Evolutionary conservation across 257 asterid species (phyloP).

Genomic region (Penstemon barbatus): DNA sequence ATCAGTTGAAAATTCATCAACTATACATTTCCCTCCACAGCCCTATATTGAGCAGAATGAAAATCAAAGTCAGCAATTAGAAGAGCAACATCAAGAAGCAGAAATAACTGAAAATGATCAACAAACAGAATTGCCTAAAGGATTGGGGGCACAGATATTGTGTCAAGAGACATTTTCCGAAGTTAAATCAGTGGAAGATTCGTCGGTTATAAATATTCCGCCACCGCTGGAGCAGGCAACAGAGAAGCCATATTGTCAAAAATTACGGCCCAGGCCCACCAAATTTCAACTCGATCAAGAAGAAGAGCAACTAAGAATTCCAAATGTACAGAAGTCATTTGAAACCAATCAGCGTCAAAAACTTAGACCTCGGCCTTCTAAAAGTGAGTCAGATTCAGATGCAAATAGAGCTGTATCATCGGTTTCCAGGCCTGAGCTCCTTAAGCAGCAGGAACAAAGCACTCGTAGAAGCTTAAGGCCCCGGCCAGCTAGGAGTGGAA

Average conservation of each 20-base stretch:
- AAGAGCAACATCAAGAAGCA: neutral
- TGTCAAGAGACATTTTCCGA: neutral
- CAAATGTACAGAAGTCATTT: slow-evolving; percentile 1
- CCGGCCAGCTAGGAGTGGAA: slow-evolving; percentile 9
- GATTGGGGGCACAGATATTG: slow-evolving; percentile 1
- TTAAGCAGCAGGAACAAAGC: slow-evolving; percentile 4
- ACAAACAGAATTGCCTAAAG: neutral
- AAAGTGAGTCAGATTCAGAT: slow-evolving; percentile 8
- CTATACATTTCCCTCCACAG: no score
- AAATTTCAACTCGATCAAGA: slow-evolving; percentile 10
- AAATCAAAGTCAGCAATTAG: neutral
- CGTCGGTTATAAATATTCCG: neutral
- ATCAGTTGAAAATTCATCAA: no score
- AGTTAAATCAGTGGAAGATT: slow-evolving; percentile 13
- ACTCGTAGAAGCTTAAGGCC: slow-evolving; percentile 27
- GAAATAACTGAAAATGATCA: no score
- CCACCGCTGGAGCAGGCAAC: neutral
- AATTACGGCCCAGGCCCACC: slow-evolving; percentile 11
- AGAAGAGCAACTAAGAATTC: neutral
- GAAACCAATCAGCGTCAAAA: slow-evolving; percentile 17
- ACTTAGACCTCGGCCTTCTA: slow-evolving; percentile 25
- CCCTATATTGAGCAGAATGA: no score
- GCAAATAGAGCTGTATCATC: slow-evolving; percentile 11
- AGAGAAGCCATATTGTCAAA: neutral
- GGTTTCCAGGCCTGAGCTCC: neutral